A percentile compares a stretch with the other conserved stretches of the same genome.
Evolutionary conservation across 805 yeast species (phyloP).

Genomic region (Tanozyma kutaoensis): DNA sequence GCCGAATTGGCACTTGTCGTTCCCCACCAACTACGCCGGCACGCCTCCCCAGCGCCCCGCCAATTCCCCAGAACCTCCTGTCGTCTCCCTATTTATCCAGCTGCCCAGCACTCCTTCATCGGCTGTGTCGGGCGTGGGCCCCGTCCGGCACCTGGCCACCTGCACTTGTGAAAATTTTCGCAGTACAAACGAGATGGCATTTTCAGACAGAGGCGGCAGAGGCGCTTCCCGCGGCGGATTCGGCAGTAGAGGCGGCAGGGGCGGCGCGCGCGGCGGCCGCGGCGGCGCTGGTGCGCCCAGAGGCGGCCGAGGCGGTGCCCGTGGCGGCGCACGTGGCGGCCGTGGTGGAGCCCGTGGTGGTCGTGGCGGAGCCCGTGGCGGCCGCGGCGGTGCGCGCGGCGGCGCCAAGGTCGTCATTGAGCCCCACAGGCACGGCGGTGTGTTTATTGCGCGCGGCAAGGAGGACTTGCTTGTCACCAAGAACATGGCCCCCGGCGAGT

Average conservation of each 20-base stretch:
- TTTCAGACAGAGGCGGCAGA: slow-evolving; percentile 10
- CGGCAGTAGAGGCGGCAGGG: slow-evolving; percentile 43
- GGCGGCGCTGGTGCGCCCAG: slow-evolving; percentile 3
- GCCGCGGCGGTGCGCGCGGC: slow-evolving; percentile 75
- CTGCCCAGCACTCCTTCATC: neutral
- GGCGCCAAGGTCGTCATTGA: slow-evolving; percentile 96
- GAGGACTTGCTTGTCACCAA: slow-evolving; percentile 96
- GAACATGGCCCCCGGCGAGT: slow-evolving; percentile 96
- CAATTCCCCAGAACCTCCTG: neutral
- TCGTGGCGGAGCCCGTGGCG: slow-evolving; percentile 44
- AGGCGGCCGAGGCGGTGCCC: slow-evolving; percentile 12
- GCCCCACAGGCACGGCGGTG: slow-evolving; percentile 99
- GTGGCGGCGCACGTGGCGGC: slow-evolving; percentile 8
- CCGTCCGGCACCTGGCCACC: slow-evolving; percentile 6
- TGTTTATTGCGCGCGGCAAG: slow-evolving; percentile 98
- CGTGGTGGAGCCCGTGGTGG: slow-evolving; percentile 2
- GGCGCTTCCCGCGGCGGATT: slow-evolving; percentile 7
- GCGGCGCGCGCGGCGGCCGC: slow-evolving; percentile 32
- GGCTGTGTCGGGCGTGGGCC: slow-evolving; percentile 5
- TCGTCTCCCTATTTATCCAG: neutral
- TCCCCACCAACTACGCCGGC: neutral
- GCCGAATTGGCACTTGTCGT: neutral
- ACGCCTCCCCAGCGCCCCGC: neutral
- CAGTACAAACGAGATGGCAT: slow-evolving; percentile 7
- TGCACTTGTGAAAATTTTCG: slow-evolving; percentile 4